phyloP scores from a whole-genome alignment of 208 protist genomes.

The Acanthamoeba lenticulata region DNA sequence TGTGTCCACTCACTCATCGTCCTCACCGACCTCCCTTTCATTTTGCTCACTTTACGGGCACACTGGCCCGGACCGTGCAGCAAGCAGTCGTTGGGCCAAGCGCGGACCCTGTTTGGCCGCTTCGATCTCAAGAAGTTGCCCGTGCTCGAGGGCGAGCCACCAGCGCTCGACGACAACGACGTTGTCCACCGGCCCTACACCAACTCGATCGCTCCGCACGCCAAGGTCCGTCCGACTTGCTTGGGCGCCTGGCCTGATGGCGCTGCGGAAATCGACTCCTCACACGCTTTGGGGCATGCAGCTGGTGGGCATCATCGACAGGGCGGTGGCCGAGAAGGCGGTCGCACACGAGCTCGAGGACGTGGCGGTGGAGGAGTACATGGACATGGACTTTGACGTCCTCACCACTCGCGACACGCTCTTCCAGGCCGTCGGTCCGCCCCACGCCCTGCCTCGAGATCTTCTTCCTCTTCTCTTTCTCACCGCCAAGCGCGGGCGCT shows the following conservation, averaged over 20 bases:
- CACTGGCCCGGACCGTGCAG: not conserved
- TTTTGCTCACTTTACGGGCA: not conserved
- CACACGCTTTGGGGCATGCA: not conserved
- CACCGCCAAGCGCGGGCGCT: not conserved
- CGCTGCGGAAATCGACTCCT: not conserved
- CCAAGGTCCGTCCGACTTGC: not conserved
- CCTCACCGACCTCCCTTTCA: not conserved
- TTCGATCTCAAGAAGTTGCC: constrained; percentile 63
- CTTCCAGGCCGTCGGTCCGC: constrained; percentile 13
- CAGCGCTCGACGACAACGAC: not conserved
- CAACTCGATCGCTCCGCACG: not conserved
- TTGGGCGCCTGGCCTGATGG: not conserved
- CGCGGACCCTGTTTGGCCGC: not conserved
- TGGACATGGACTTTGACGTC: constrained; percentile 48
- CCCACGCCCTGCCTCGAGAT: not conserved
- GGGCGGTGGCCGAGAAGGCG: constrained; percentile 53
- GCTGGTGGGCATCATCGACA: constrained; percentile 53
- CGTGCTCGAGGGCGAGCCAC: constrained; percentile 49
- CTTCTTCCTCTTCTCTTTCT: not conserved
- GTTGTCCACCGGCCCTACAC: not conserved
- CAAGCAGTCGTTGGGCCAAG: constrained; percentile 26
- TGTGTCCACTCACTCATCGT: not conserved
- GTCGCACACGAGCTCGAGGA: constrained; percentile 1
- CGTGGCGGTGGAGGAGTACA: constrained; percentile 54
- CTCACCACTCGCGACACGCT: constrained; percentile 25